Base-by-base conservation (phyloP, 2,329 filamentous ascomycete species). In the Pestalotiopsis sp. region DNA sequence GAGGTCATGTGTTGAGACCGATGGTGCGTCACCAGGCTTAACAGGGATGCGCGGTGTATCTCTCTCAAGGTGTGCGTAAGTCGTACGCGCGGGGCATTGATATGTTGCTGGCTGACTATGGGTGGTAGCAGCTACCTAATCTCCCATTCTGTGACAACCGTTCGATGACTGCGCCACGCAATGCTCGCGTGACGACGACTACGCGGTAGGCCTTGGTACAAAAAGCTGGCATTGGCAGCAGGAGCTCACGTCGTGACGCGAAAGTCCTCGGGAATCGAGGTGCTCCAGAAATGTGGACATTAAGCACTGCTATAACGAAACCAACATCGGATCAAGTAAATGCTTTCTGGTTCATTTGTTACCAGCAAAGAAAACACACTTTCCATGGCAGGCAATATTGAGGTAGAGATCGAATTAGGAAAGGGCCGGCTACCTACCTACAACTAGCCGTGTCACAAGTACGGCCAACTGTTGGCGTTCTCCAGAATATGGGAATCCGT, bases 1-100 rank as follows among this genome's bases (percentile, higher is more conserved):
- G 26, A 39, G 30, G 26, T 35, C 58, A 39, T 61, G 58, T n/a
- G 58, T 61, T 61, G 58, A 61, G 58, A 61, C 58, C 13, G 58
- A 10, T 14, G 30, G n/a, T 39, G 58, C 58, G 30, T 61, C 26
- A 61, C 58, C 4, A 35, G 30, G 20, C 44, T 17, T 52, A 30
- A 35, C 58, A 61, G 58, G 58, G 58, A 61, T 61, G 58, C 35
- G n/a, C 13, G 35, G 13, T 58, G 20, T 58, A 57, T 26, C 24
- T 57, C n/a, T 9, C 44, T 17, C 44, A 52, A 52, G 14, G 22
- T 35, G 22, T 10, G 10, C 26, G 17, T 52, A 17, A 20, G 3
- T 20, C 2, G 44, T n/a, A 52, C 44, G 44, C 44, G 44, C 44
- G 44, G 44, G 44, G 44, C 17, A 52, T 52, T n/a, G 9, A 52